Conservation (phyloP, 768 basidiomycete genomes). For the Asterophora parasitica region DNA sequence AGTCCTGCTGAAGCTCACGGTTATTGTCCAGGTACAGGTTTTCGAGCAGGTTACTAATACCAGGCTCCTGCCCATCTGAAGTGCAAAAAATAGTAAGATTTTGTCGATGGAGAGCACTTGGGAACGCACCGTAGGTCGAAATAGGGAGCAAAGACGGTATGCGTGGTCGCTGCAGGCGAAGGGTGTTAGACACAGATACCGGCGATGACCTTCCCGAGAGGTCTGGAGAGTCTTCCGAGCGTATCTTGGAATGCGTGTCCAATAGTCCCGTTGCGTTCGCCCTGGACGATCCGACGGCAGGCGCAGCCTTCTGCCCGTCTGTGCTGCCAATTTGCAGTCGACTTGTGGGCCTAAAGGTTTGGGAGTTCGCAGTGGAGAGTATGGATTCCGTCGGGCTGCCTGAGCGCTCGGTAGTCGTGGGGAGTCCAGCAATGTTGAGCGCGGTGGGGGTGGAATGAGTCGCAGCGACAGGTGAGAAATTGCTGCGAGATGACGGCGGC, state of each 20-base stretch:
- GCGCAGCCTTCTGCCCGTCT: slow-evolving; percentile 82
- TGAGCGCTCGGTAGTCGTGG: slow-evolving; percentile 48
- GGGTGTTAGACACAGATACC: slow-evolving; percentile 52
- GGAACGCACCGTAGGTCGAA: slow-evolving; percentile 62
- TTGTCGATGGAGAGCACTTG: not conserved
- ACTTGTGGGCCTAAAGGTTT: slow-evolving; percentile 51
- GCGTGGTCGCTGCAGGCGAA: slow-evolving; percentile 45
- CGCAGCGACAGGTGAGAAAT: slow-evolving; percentile 32
- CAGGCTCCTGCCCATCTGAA: slow-evolving; percentile 84
- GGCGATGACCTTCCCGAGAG: slow-evolving; percentile 80
- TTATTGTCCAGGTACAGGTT: slow-evolving; percentile 85
- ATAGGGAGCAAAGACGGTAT: slow-evolving; percentile 54
- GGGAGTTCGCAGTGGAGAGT: slow-evolving; percentile 65
- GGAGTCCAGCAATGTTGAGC: slow-evolving; percentile 18
- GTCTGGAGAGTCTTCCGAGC: slow-evolving; percentile 62
- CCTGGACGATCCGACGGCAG: slow-evolving; percentile 83
- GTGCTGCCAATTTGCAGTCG: slow-evolving; percentile 65
- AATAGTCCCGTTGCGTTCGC: slow-evolving; percentile 79
- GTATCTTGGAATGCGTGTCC: slow-evolving; percentile 68
- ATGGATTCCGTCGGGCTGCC: slow-evolving; percentile 82
- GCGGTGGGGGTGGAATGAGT: slow-evolving; percentile 26
- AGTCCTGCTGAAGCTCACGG: slow-evolving; percentile 83
- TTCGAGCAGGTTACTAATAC: slow-evolving; percentile 85
- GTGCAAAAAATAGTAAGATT: not conserved
- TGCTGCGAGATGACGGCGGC: slow-evolving; percentile 33